Conservation (phyloP, 768 basidiomycete genomes). For the Pholiota microspora region DNA sequence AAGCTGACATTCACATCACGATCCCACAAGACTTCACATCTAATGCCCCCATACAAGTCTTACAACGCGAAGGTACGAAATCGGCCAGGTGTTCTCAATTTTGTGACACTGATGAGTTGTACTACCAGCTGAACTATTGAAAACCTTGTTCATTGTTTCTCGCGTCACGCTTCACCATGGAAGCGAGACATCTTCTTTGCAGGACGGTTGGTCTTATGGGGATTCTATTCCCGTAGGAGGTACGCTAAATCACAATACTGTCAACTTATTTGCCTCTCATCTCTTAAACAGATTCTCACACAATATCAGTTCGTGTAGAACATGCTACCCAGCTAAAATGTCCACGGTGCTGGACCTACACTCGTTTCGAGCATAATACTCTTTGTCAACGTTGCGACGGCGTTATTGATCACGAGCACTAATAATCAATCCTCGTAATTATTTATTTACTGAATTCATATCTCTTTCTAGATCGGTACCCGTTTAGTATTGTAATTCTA, state of each 20-base stretch:
- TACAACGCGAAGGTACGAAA: conserved; percentile 42
- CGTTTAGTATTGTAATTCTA: too few relatives aligned
- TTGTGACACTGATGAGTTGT: not conserved
- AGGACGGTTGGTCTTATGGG: conserved; percentile 4
- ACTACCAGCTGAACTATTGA: conserved; percentile 53
- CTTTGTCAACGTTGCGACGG: conserved; percentile 66
- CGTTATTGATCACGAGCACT: conserved; percentile 13
- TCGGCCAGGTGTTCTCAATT: not conserved
- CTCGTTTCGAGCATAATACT: conserved; percentile 43
- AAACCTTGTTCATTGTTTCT: conserved; percentile 81
- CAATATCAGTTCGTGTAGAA: conserved; percentile 45
- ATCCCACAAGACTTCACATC: conserved; percentile 37
- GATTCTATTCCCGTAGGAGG: not conserved
- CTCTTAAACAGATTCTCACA: conserved; percentile 28
- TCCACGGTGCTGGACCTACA: conserved; percentile 89
- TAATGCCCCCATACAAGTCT: conserved; percentile 27
- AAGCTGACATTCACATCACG: conserved; percentile 70
- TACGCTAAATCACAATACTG: not conserved
- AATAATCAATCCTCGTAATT: not conserved
- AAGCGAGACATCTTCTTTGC: conserved; percentile 19
- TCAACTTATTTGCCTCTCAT: not conserved
- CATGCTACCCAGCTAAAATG: conserved; percentile 72
- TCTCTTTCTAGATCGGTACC: not conserved
- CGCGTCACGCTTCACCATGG: conserved; percentile 51
- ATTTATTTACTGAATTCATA: not conserved